These are phyloP conservation scores for Santalum album DNA, from an alignment of 164 flowering plant species.

Conservation along the genomic window DNA sequence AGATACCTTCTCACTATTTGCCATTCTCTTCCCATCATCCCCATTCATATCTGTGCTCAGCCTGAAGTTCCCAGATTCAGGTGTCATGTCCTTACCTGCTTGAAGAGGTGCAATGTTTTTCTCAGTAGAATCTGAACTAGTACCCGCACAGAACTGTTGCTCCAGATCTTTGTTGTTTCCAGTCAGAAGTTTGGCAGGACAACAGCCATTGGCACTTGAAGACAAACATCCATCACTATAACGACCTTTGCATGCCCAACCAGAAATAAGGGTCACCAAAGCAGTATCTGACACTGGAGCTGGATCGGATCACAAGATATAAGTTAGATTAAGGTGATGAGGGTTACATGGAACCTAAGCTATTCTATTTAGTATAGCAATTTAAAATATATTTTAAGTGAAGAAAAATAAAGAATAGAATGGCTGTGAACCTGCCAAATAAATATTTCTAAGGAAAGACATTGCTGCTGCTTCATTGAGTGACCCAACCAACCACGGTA, in stretches of 20 bases:
- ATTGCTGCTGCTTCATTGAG: conserved; percentile 60
- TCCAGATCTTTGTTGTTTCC: conserved; percentile 18
- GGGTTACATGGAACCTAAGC: too few species aligned
- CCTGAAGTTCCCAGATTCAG: conserved; percentile 33
- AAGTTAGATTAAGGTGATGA: conserved; percentile 6
- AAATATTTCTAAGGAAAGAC: conserved; percentile 73
- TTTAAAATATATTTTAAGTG: too few species aligned
- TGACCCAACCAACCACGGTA: conserved; percentile 85
- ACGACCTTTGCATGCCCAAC: conserved; percentile 95
- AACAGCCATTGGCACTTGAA: conserved; percentile 47
- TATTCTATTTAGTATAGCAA: too few species aligned
- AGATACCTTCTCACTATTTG: conserved; percentile 20
- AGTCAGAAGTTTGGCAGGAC: conserved; percentile 32
- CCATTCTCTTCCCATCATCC: conserved; percentile 11
- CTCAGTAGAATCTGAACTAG: conserved; percentile 17
- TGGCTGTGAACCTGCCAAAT: conserved; percentile 96
- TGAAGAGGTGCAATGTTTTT: conserved; percentile 9
- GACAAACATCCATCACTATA: conserved; percentile 49
- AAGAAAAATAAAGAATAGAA: too few species aligned
- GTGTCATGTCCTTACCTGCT: conserved; percentile 23
- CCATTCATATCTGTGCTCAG: conserved; percentile 13
- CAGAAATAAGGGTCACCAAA: conserved; percentile 77
- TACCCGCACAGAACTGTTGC: conserved; percentile 27
- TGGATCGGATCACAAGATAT: conserved; percentile 27
- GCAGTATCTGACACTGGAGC: conserved; percentile 84